Evolutionary conservation across 371 early-diverging fungal species (phyloP).

Genomic region (Chytridium lagenaria): DNA sequence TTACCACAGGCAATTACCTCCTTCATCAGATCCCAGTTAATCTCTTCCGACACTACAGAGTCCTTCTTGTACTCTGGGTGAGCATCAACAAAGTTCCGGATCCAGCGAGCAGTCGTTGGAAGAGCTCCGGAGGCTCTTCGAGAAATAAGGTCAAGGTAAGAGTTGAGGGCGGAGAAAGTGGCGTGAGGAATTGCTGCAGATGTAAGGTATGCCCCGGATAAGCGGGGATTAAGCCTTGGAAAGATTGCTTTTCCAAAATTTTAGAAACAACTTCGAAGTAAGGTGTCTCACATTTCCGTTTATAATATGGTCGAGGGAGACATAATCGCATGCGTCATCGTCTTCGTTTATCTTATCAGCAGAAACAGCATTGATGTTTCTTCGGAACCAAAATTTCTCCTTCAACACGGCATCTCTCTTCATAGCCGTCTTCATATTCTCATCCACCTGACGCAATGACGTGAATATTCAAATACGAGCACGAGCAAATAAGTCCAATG

Average conservation of each 20-base stretch:
- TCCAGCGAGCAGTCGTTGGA: constrained; percentile 90
- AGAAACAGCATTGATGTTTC: constrained; percentile 57
- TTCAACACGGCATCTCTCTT: constrained; percentile 80
- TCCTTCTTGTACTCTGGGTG: constrained; percentile 95
- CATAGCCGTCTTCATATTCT: constrained; percentile 93
- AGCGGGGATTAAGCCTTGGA: constrained; percentile 86
- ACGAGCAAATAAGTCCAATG: neutral
- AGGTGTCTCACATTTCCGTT: constrained; percentile 75
- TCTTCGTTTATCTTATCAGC: neutral
- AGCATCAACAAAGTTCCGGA: constrained; percentile 85
- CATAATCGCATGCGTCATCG: constrained; percentile 72
- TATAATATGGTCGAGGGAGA: constrained; percentile 94
- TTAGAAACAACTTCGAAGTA: constrained; percentile 18
- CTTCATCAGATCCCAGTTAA: constrained; percentile 83
- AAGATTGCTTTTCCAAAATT: constrained; percentile 52
- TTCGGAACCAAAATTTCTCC: constrained; percentile 90
- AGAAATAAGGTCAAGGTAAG: constrained; percentile 83
- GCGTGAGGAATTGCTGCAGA: constrained; percentile 44
- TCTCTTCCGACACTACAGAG: constrained; percentile 80
- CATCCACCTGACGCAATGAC: constrained; percentile 76
- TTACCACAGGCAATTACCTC: constrained; percentile 36
- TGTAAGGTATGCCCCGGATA: constrained; percentile 83
- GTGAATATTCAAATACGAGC: constrained; percentile 12
- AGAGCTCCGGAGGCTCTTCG: constrained; percentile 84
- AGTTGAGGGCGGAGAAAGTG: constrained; percentile 66